Evolutionary conservation across 2,329 filamentous ascomycete genomes (phyloP), one percentile per base, ranked within the genome.

Genomic region (Neodidymelliopsis sp.): DNA sequence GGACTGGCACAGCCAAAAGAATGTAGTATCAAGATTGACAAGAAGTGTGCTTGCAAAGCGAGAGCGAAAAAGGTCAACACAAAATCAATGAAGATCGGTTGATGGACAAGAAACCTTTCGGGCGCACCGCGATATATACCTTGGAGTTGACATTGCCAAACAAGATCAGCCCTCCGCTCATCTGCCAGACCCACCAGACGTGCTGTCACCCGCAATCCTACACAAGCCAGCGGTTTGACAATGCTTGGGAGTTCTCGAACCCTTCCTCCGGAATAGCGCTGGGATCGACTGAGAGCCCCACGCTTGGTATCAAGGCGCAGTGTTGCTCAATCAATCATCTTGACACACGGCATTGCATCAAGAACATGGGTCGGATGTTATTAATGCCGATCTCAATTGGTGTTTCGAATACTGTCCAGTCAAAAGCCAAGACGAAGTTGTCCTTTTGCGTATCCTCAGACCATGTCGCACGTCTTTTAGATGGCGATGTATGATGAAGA

Each of bases 1-100:
- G 31, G 46, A 50, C 30, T 55, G 52, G 52, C 52, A 47, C 48
- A 55, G 52, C 52, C 52, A 55, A 55, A 44, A 49, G 52, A 55
- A 55, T 27, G 52, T 49, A 55, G 20, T 38, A 49, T 46, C 43
- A 49, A 43, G 30, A 37, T 29, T 24, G 45, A 58, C 47, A 49
- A 22, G 29, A 38, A 46, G 22, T n/a, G 33, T 41, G 48, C 48
- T 52, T 46, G 31, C 41, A 52, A 46, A 46, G 37, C 42, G 36
- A 42, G 18, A 52, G 37, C 44, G 49, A 51, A 49, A 47, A 31
- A 47, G 6, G 42, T 29, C 19, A 44, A 36, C 43, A 50, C 48
- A 50, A 20, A 47, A 46, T 54, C 47, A 43, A 27, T 24, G 38
- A 50, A 51, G 49, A 54, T 48, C 37, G 38, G 50, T 53, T 53